Evolutionary conservation across 2,329 filamentous ascomycete genomes (phyloP).

Genomic region (Aschersonia sp.): DNA sequence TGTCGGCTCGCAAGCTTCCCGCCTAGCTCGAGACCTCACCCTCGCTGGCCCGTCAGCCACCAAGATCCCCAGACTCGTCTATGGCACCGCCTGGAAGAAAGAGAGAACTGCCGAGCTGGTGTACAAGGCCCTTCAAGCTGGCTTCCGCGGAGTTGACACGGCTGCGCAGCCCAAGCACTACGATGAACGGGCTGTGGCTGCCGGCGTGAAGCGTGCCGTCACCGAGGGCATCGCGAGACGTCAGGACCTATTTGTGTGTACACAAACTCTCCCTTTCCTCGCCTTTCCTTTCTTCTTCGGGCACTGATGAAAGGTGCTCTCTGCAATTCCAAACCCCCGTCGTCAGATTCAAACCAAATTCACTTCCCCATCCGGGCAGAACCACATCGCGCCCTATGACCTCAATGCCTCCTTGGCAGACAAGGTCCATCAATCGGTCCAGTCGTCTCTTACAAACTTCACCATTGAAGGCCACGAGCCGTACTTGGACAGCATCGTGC

Average conservation of each 20-base stretch:
- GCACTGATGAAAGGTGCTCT: no score
- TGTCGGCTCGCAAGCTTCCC: slow-evolving; percentile 13
- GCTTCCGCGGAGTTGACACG: slow-evolving; percentile 64
- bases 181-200: slow-evolving; percentile 54
- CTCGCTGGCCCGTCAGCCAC: slow-evolving; percentile 15
- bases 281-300: no score
- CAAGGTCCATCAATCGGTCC: slow-evolving; percentile 54
- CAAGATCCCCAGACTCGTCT: slow-evolving; percentile 43
- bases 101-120: slow-evolving; percentile 53
- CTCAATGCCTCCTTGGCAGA: slow-evolving; percentile 39
- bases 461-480: slow-evolving; percentile 17
- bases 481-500: slow-evolving; percentile 60
- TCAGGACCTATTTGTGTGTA: slow-evolving; percentile 45
- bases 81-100: slow-evolving; percentile 82
- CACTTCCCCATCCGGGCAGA: slow-evolving; percentile 50
- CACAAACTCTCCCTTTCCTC: neutral
- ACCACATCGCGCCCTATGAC: slow-evolving; percentile 47
- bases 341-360: slow-evolving; percentile 70
- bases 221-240: slow-evolving; percentile 38
- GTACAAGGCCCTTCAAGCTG: slow-evolving; percentile 48
- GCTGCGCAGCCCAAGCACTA: slow-evolving; percentile 71
- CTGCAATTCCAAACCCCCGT: neutral
- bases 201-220: slow-evolving; percentile 49
- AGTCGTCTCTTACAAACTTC: slow-evolving; percentile 52
- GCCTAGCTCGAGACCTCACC: slow-evolving; percentile 18